Evolutionary conservation across 805 yeast genomes (phyloP), one percentile per base, ranked within the genome.

Genomic region (Candida sphagnicola): DNA sequence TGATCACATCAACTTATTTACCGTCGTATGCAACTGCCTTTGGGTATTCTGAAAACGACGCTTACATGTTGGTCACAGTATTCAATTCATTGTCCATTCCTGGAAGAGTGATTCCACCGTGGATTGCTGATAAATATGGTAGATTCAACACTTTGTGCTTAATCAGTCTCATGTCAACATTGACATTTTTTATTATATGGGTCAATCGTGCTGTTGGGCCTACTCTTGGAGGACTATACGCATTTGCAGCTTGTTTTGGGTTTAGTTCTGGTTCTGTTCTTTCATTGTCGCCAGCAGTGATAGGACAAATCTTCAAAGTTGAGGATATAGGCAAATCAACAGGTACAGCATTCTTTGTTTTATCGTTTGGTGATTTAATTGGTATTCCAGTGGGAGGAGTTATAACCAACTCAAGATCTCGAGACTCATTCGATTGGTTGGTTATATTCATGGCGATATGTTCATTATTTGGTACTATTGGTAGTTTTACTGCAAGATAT

Each of bases 331-430:
- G 62, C 13, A 45, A 44, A 29, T 44, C 52, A 18, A 48, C 50
- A 11, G 64, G 62, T 10, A 59, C 64, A 2, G 59, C 56, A 5
- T 54, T 48, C 38, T 54, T 54, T 40, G 51, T 51, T 4, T 43
- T 54, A 26, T 51, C 58, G 37, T 46, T 54, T 35, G 62, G 62
- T 10, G 59, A 57, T 37, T 54, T 57, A 37, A 40, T 56, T n/a
- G 61, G 59, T 4, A 43, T 57, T 13, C 61, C 59, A 8, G 53
- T 57, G 30, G 61, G 59, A 13, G 62, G 61, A 3, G 60, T 58
- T 5, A 55, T 57, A 21, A 50, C 50, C 10, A 44, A 39, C 15
- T 25, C 42, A 12, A 35, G 31, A 16, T 18, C 46, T 4, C 33
- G 33, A 36, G 40, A 34, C 13, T 40, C 47, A 3, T 51, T 39